Conservation (phyloP, 1,284 basidiomycete genomes). For the Cryptococcus sp. region DNA sequence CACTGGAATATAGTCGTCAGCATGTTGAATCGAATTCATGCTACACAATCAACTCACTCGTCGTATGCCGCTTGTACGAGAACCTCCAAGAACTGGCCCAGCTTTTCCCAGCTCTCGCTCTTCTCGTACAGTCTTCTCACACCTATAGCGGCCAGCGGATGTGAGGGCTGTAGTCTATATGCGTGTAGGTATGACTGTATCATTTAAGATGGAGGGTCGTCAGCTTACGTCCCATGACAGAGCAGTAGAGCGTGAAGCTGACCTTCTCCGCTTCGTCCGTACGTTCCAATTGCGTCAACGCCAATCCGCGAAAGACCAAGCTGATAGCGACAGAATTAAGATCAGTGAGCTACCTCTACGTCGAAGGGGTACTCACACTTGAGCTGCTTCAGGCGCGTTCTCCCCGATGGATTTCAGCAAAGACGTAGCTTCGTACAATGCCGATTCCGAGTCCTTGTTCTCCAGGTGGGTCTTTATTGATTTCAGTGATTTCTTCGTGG, state of each 20-base stretch:
- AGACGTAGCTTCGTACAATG: slow-evolving; percentile 41
- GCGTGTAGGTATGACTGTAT: slow-evolving; percentile 78
- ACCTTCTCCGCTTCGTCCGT: slow-evolving; percentile 79
- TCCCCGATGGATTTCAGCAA: slow-evolving; percentile 63
- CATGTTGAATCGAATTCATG: background rate
- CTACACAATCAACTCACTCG: slow-evolving; percentile 55
- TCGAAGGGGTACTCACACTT: slow-evolving; percentile 64
- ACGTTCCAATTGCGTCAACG: slow-evolving; percentile 70
- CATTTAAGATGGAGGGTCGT: slow-evolving; percentile 4
- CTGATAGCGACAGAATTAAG: slow-evolving; percentile 55
- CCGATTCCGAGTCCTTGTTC: slow-evolving; percentile 72
- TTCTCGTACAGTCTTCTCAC: slow-evolving; percentile 73
- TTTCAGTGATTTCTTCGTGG: slow-evolving; percentile 61
- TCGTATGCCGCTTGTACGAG: slow-evolving; percentile 62
- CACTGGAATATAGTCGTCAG: slow-evolving; percentile 54
- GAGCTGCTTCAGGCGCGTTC: slow-evolving; percentile 58
- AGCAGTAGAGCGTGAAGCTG: slow-evolving; percentile 44
- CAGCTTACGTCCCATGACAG: background rate
- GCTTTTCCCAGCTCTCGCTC: slow-evolving; percentile 63
- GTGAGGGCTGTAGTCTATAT: slow-evolving; percentile 64
- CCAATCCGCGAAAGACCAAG: slow-evolving; percentile 77
- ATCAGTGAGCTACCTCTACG: background rate
- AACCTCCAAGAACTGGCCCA: slow-evolving; percentile 60
- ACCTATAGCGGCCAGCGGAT: slow-evolving; percentile 71
- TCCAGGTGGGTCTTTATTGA: slow-evolving; percentile 73